Conservation (phyloP, 2,329 filamentous ascomycete genomes). For the Curvularia sp. region DNA sequence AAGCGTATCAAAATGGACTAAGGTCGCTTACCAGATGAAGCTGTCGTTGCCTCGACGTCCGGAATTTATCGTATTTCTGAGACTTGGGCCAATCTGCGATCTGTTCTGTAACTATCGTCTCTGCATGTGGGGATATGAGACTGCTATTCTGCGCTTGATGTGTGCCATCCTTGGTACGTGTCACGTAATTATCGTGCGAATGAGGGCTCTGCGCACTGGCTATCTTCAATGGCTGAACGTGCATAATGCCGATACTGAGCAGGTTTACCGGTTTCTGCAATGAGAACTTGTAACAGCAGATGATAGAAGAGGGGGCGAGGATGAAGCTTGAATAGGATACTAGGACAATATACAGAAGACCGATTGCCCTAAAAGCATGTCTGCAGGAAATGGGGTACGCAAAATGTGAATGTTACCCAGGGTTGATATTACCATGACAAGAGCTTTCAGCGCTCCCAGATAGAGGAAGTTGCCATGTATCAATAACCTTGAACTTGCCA, state of each 20-base stretch:
- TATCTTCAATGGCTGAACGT: constrained; percentile 12
- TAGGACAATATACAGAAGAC: neutral
- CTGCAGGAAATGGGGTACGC: too few relatives aligned
- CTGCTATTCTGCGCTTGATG: neutral
- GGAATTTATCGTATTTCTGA: constrained; percentile 23
- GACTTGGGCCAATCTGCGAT: constrained; percentile 31
- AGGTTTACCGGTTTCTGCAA: constrained; percentile 10
- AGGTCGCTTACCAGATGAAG: constrained; percentile 4
- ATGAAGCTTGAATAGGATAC: neutral
- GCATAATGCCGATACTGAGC: constrained; percentile 21
- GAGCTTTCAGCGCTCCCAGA: neutral
- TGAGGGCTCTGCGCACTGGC: constrained; percentile 5
- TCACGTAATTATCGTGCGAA: constrained; percentile 11
- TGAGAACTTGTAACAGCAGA: neutral
- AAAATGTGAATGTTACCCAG: neutral
- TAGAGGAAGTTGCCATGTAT: neutral
- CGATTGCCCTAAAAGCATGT: too few relatives aligned
- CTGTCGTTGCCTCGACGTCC: constrained; percentile 16
- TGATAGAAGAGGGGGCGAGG: neutral
- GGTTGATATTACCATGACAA: neutral
- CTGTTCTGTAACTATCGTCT: constrained; percentile 26
- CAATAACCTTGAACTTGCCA: too few relatives aligned
- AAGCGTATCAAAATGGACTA: constrained; percentile 20
- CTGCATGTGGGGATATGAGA: constrained; percentile 9
- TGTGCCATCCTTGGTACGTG: constrained; percentile 1